These are phyloP conservation scores for Melanomma pulvis-pyrius DNA, from an alignment of 495 filamentous ascomycete species.

Conservation along the genomic window DNA sequence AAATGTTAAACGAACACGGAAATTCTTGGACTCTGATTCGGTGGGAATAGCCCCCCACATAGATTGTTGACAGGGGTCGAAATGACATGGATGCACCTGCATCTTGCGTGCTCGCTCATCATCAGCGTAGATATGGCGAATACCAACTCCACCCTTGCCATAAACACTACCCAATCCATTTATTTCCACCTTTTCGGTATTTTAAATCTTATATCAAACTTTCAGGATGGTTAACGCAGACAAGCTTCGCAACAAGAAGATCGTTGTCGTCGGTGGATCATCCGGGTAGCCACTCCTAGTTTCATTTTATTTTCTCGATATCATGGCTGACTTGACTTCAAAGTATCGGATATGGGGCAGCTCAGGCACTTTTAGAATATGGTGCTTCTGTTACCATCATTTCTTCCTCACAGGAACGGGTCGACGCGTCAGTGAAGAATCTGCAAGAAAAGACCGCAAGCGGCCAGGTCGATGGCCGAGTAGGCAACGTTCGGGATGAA, in stretches of 20 bases:
- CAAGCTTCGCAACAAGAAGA: too few species aligned
- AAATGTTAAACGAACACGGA: too few species aligned
- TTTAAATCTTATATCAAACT: too few species aligned
- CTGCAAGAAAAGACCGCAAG: constrained; percentile 34
- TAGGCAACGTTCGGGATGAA: too few species aligned
- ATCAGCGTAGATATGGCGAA: neutral
- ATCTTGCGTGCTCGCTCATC: too few species aligned
- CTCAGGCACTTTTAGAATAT: constrained; percentile 23
- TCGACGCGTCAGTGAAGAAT: constrained; percentile 40
- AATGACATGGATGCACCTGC: neutral
- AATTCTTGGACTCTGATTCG: too few species aligned
- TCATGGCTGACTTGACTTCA: neutral
- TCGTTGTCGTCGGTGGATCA: too few species aligned
- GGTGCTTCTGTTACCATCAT: constrained; percentile 27
- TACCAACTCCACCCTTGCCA: too few species aligned
- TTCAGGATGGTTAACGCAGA: neutral
- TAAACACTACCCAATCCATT: too few species aligned
- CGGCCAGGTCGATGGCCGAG: too few species aligned
- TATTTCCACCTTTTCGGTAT: too few species aligned
- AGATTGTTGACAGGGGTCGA: neutral
- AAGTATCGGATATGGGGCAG: constrained; percentile 19
- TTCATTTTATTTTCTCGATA: neutral
- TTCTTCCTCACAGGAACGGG: constrained; percentile 31
- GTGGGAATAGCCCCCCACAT: neutral
- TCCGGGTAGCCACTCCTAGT: too few species aligned